Evolutionary conservation across 2,329 filamentous ascomycete species (phyloP), one percentile per base, ranked within the genome.

Genomic region (Clarireedia monteithiana): DNA sequence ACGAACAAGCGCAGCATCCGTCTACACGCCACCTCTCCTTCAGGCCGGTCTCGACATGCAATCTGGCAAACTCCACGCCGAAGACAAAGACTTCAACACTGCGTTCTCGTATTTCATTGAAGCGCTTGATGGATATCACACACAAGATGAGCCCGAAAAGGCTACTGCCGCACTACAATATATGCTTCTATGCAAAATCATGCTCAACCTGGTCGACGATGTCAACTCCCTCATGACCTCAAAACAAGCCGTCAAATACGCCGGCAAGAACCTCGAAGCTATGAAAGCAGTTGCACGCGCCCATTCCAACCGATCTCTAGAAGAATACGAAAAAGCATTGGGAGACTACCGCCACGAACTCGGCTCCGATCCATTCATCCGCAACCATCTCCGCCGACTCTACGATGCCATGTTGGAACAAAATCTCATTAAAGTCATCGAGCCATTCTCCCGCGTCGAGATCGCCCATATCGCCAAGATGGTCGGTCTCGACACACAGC

Each of bases 401-500:
- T 99, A 99, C 76, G 94, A 99, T 73, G 90, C 91, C 71, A 96
- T 99, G 91, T 75, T 99, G 69, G 94, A 99, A 78, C 94, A 99
- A 81, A 99, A 99, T 74, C 82, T 99, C 44, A 95, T 97, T 81
- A 97, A 99, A 79, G 94, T 99, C 61, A 99, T 99, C 70, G 94
- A 99, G 79, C 94, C 94, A 23, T 99, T 97, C 76, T 95, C 89
- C 68, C 84, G 91, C 60, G 94, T 99, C 53, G 94, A 99, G 75
- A 95, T 99, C 67, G 88, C 86, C 66, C 94, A 99, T 72, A 90
- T 99, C 67, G 92, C 94, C 64, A 91, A 94, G 78, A 95, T 97
- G 87, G 94, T 99, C 52, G 91, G 92, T 40, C 80, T 99, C 60
- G 94, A 97, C 72, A 95, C 89, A 26, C 86, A 90, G 72, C 92